phyloP scores from a whole-genome alignment of 768 basidiomycete species.

The Leucocoprinus birnbaumii region DNA sequence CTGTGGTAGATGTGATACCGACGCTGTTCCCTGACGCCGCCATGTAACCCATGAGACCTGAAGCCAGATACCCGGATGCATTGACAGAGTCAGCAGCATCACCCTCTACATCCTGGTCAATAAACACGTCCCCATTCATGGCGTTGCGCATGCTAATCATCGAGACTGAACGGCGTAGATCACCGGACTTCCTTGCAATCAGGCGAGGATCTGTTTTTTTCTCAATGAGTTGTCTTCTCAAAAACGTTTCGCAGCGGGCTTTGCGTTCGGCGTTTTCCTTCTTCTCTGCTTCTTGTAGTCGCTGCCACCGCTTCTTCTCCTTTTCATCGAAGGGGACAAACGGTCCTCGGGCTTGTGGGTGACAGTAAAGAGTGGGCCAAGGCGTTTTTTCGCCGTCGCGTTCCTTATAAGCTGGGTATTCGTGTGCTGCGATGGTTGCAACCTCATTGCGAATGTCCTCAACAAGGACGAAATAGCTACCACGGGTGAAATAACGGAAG shows the following conservation, averaged over 20 bases:
- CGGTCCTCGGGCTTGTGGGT: constrained; percentile 69
- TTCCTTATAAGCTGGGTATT: constrained; percentile 62
- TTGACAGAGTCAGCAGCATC: constrained; percentile 49
- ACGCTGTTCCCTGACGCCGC: constrained; percentile 97
- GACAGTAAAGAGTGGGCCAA: constrained; percentile 86
- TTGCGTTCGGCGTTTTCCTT: constrained; percentile 35
- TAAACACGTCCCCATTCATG: background rate
- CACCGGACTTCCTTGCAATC: constrained; percentile 29
- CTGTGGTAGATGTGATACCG: constrained; percentile 85
- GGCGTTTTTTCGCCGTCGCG: constrained; percentile 50
- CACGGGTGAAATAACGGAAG: constrained; percentile 80
- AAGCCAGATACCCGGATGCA: constrained; percentile 70
- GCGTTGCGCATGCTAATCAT: constrained; percentile 68
- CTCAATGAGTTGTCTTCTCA: constrained; percentile 1
- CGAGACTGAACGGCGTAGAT: constrained; percentile 72
- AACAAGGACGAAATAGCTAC: constrained; percentile 80
- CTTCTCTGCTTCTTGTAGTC: constrained; percentile 42
- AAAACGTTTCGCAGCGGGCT: constrained; percentile 1
- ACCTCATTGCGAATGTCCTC: constrained; percentile 85
- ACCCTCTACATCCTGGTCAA: constrained; percentile 7
- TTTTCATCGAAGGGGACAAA: constrained; percentile 75
- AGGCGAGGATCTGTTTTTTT: background rate
- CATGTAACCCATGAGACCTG: constrained; percentile 56
- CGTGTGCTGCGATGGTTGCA: constrained; percentile 80
- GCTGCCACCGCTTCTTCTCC: constrained; percentile 68